Conservation (phyloP, 1,284 basidiomycete genomes). For the Cystobasidiaceae sp. region DNA sequence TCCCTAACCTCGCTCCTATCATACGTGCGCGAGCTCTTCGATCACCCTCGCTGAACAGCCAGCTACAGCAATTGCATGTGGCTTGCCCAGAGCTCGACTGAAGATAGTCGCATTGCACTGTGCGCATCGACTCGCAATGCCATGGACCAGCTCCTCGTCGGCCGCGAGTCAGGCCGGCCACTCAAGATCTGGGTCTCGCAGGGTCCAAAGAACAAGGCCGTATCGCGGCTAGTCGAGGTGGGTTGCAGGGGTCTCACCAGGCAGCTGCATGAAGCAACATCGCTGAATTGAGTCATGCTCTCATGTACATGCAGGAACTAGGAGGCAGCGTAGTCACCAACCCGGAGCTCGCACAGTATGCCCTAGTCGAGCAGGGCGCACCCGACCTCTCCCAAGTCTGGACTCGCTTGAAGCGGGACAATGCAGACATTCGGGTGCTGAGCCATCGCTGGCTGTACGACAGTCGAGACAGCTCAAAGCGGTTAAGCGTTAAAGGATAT, state of each 20-base stretch:
- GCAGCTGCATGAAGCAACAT: too few relatives aligned
- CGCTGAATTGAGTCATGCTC: too few relatives aligned
- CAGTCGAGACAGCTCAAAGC: not conserved
- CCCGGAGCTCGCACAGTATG: constrained; percentile 18
- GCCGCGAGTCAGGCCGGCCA: constrained; percentile 1
- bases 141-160: not conserved
- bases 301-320: not conserved
- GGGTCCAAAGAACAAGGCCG: constrained; percentile 3
- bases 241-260: not conserved
- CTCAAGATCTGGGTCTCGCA: constrained; percentile 23
- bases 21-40: too few relatives aligned
- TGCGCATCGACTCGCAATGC: too few relatives aligned
- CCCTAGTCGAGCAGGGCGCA: constrained; percentile 17
- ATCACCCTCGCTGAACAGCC: too few relatives aligned
- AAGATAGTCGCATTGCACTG: too few relatives aligned
- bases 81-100: too few relatives aligned
- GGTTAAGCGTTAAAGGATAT: not conserved
- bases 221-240: constrained; percentile 5
- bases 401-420: not conserved
- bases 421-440: constrained; percentile 10
- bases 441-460: constrained; percentile 23
- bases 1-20: too few relatives aligned
- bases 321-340: constrained; percentile 6
- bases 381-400: constrained; percentile 13
- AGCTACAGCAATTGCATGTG: too few relatives aligned